Conservation (phyloP, 2,329 filamentous ascomycete species). For the Capronia americana region DNA sequence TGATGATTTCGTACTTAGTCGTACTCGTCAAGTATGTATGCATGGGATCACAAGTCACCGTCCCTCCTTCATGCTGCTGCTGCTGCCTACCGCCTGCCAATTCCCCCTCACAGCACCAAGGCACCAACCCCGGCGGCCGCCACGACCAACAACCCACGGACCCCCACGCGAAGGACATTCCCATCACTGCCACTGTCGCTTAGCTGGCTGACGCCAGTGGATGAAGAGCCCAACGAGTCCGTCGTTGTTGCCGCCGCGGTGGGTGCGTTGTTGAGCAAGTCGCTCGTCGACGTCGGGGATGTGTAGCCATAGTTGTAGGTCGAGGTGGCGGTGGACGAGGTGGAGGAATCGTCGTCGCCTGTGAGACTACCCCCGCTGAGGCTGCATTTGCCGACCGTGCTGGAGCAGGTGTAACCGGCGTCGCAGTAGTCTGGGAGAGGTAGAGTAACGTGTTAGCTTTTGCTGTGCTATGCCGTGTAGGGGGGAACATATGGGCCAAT, state of each 20-base stretch:
- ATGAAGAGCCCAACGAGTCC: neutral
- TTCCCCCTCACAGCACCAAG: slow-evolving; percentile 3
- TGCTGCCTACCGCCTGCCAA: no score
- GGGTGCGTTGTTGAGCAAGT: neutral
- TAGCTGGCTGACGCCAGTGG: slow-evolving; percentile 2
- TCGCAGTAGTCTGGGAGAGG: slow-evolving; percentile 22
- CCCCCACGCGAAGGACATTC: neutral
- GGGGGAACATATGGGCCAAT: neutral
- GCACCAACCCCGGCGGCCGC: neutral
- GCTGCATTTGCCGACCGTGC: slow-evolving; percentile 24
- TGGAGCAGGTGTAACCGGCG: slow-evolving; percentile 26
- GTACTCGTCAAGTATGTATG: no score
- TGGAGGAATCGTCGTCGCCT: neutral
- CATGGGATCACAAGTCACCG: no score
- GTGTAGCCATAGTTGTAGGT: neutral
- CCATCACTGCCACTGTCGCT: neutral
- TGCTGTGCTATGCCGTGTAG: neutral
- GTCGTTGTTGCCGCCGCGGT: neutral
- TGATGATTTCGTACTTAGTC: no score
- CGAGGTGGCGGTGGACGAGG: slow-evolving; percentile 3
- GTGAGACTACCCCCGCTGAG: neutral
- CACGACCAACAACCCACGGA: neutral
- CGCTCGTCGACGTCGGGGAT: neutral
- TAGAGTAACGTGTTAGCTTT: slow-evolving; percentile 6
- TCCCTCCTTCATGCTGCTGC: no score